Conservation (phyloP, 768 basidiomycete species). For the Suillus spraguei region DNA sequence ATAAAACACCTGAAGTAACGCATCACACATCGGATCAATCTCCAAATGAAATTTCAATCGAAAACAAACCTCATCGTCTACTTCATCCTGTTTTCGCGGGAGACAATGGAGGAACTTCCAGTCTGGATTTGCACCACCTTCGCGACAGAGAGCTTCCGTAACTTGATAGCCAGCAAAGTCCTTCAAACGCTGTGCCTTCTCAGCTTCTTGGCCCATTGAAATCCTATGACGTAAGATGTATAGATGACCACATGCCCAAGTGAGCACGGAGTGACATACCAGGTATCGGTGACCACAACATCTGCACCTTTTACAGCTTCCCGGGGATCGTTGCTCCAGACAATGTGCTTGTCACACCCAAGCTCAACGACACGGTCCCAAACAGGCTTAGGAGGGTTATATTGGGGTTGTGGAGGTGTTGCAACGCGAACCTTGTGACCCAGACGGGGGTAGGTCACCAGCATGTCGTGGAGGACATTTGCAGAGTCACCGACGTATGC, state of each 20-base stretch:
- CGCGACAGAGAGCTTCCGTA: conserved; percentile 81
- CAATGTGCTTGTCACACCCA: conserved; percentile 70
- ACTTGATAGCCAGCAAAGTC: conserved; percentile 95
- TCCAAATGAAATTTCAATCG: not conserved
- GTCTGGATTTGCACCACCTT: conserved; percentile 79
- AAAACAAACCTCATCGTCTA: conserved; percentile 84
- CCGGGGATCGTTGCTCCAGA: conserved; percentile 76
- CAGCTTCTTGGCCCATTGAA: conserved; percentile 98
- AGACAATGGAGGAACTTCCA: conserved; percentile 98
- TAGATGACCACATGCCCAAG: not conserved
- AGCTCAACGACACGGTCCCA: conserved; percentile 82
- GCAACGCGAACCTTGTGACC: conserved; percentile 89
- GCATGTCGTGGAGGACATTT: conserved; percentile 97
- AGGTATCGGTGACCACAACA: conserved; percentile 97
- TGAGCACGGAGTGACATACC: conserved; percentile 46
- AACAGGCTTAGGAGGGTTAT: conserved; percentile 71
- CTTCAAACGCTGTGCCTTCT: conserved; percentile 80
- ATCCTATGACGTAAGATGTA: conserved; percentile 57
- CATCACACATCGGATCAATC: conserved; percentile 9
- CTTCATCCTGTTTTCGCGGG: conserved; percentile 90
- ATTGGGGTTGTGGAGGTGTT: conserved; percentile 61
- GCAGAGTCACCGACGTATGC: conserved; percentile 95
- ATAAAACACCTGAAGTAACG: conserved; percentile 75
- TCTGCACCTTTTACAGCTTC: conserved; percentile 91
- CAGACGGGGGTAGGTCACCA: conserved; percentile 90